Evolutionary conservation across 1,284 basidiomycete genomes (phyloP).

Genomic region (Ganoderma lingzhi): DNA sequence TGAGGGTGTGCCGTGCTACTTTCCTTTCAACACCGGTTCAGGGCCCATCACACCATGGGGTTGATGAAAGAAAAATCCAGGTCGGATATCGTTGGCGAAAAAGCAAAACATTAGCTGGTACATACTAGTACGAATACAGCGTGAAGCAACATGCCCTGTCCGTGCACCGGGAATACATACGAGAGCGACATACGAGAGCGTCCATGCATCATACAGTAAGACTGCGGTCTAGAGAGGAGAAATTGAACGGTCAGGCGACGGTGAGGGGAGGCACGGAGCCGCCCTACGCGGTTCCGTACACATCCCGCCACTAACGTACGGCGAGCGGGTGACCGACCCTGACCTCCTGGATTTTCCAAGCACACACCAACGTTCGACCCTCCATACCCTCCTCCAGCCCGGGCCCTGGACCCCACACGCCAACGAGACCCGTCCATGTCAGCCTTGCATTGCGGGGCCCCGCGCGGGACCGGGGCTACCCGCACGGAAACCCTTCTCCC

Average conservation of each 20-base stretch:
- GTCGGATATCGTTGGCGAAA: background rate
- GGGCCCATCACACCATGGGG: background rate
- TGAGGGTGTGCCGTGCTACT: background rate
- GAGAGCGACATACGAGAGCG: slow-evolving; percentile 5
- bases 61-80: background rate
- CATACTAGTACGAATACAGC: slow-evolving; percentile 4
- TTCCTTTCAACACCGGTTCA: background rate
- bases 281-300: background rate
- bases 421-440: background rate
- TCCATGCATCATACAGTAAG: background rate
- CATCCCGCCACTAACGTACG: background rate
- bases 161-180: slow-evolving; percentile 2
- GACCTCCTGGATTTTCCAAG: background rate
- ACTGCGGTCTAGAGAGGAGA: background rate
- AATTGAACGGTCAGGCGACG: background rate
- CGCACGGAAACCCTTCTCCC: background rate
- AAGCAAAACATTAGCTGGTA: background rate
- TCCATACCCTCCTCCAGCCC: background rate
- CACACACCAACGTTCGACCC: background rate
- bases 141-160: background rate
- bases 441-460: background rate
- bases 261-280: background rate
- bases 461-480: background rate
- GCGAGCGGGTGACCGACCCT: background rate
- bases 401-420: background rate